Conservation (phyloP, 2,329 filamentous ascomycete species). For the Fusarium euwallaceae region DNA sequence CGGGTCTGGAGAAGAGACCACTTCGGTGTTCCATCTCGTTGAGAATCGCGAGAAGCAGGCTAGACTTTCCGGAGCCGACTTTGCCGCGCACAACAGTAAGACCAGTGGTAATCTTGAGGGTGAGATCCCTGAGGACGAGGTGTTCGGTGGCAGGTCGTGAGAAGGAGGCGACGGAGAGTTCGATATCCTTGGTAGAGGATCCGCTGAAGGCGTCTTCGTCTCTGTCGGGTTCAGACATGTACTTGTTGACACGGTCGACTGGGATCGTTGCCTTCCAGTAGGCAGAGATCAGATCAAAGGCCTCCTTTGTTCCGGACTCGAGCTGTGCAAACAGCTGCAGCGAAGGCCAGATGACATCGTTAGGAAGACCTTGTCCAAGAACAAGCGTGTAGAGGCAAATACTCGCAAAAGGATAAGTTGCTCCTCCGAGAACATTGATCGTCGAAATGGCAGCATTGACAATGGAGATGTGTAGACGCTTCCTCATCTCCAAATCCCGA, state of each 20-base stretch:
- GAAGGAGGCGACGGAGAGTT: slow-evolving; percentile 77
- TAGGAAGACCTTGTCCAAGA: slow-evolving; percentile 74
- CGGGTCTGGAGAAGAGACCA: slow-evolving; percentile 60
- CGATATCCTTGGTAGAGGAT: slow-evolving; percentile 55
- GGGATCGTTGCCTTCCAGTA: slow-evolving; percentile 87
- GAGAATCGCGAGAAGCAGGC: slow-evolving; percentile 69
- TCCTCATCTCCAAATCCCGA: slow-evolving; percentile 52
- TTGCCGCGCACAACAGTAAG: slow-evolving; percentile 70
- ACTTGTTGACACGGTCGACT: slow-evolving; percentile 83
- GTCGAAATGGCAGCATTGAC: slow-evolving; percentile 68
- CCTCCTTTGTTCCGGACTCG: slow-evolving; percentile 77
- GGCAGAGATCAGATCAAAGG: slow-evolving; percentile 81
- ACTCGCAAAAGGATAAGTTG: slow-evolving; percentile 82
- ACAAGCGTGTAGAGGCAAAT: slow-evolving; percentile 86
- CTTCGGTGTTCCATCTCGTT: slow-evolving; percentile 76
- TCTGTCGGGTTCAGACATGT: slow-evolving; percentile 89
- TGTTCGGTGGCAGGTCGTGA: slow-evolving; percentile 79
- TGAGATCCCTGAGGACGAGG: slow-evolving; percentile 63
- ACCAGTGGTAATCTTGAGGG: slow-evolving; percentile 61
- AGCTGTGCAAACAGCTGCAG: slow-evolving; percentile 84
- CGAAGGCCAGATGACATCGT: slow-evolving; percentile 89
- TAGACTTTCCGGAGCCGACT: slow-evolving; percentile 73
- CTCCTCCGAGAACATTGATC: slow-evolving; percentile 78
- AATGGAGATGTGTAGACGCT: slow-evolving; percentile 53
- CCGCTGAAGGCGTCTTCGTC: slow-evolving; percentile 61